Evolutionary conservation across 78 protist species (phyloP), one percentile per base, ranked within the genome.

Genomic region (Creolimax fragrantissima): DNA sequence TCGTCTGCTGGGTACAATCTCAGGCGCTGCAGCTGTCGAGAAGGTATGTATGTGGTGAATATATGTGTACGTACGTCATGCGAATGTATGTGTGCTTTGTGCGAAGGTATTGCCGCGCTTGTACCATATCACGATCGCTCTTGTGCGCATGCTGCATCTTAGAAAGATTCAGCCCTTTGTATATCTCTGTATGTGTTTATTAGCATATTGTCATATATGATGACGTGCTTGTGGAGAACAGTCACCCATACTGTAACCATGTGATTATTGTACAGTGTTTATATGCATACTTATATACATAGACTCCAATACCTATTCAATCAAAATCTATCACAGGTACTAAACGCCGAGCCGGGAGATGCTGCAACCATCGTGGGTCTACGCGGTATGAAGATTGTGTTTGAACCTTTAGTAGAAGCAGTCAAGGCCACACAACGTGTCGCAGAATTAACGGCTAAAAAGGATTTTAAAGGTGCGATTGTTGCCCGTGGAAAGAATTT

Each of bases 1-100:
- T 90, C 94, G 97, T 44, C 84, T 93, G 42, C 83, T 94, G 35
- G 92, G 41, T 32, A 35, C 84, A 74, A 11, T 83, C 41, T 83
- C 86, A 5, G 86, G 86, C 44, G 86, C 86, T 5, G 86, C 86
- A 41, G 86, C 86, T 24, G 86, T 83, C 44, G 86, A 83, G 86
- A 83, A 83, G 7, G 86, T 58, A 58, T 58, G 74, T 58, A 17
- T 17, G 11, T 58, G 24, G 24, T 58, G 74, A n/a, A n/a, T n/a
- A n/a, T n/a, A n/a, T n/a, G n/a, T n/a, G n/a, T n/a, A n/a, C n/a
- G n/a, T n/a, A n/a, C n/a, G n/a, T n/a, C n/a, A n/a, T n/a, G n/a
- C n/a, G n/a, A n/a, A n/a, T n/a, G n/a, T n/a, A n/a, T n/a, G n/a
- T n/a, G n/a, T n/a, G n/a, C n/a, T n/a, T n/a, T n/a, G n/a, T n/a